Evolutionary conservation across 1,139 yeast species (phyloP).

Genomic region (Sugiyamaella novakii): DNA sequence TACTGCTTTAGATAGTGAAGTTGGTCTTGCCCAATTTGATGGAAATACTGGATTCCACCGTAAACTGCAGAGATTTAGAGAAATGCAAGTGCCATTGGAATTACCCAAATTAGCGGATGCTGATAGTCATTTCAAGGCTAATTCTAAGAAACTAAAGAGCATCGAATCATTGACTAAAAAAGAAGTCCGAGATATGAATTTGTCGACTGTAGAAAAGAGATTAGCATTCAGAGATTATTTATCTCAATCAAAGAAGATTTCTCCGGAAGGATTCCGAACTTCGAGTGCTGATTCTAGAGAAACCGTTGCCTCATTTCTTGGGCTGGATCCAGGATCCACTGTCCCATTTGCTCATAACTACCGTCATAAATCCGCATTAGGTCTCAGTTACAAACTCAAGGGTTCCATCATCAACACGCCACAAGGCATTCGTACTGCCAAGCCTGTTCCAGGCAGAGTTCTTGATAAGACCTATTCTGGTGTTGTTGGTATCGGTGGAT

Average conservation of each 20-base stretch:
- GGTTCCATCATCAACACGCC: constrained; percentile 78
- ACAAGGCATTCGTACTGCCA: constrained; percentile 63
- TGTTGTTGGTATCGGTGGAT: constrained; percentile 29
- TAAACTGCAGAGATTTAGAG: constrained; percentile 55
- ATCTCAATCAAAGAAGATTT: constrained; percentile 12
- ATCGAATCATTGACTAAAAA: constrained; percentile 26
- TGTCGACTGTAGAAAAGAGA: constrained; percentile 25
- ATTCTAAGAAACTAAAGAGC: constrained; percentile 26
- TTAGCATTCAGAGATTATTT: constrained; percentile 23
- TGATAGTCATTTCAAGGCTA: constrained; percentile 25
- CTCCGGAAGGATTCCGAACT: constrained; percentile 21
- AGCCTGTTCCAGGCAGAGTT: constrained; percentile 71
- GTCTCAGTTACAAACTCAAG: constrained; percentile 55
- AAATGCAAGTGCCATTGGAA: constrained; percentile 41
- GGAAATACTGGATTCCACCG: constrained; percentile 51
- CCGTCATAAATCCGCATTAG: constrained; percentile 31
- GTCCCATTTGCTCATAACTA: constrained; percentile 27
- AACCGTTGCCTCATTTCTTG: constrained; percentile 23
- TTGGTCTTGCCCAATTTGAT: constrained; percentile 56
- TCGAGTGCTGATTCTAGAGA: constrained; percentile 20
- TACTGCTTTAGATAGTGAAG: constrained; percentile 55
- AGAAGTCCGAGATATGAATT: constrained; percentile 26
- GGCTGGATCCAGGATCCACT: constrained; percentile 20
- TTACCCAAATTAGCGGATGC: constrained; percentile 25
- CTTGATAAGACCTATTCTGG: constrained; percentile 39